phyloP scores from a whole-genome alignment of 306 rosid species.

The Begonia fuchsioides region DNA sequence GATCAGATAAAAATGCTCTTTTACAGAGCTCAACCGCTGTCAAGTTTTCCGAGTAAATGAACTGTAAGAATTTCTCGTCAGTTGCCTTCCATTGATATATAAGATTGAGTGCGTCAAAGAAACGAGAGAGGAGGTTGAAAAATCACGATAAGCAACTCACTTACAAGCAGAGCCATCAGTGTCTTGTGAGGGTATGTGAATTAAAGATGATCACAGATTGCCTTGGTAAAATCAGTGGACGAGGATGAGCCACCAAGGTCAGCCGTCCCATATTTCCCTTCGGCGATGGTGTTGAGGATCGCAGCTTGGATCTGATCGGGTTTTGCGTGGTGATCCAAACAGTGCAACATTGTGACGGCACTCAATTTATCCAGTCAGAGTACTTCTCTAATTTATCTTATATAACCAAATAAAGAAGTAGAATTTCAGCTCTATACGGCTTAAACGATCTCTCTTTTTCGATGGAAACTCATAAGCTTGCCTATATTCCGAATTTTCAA shows the following conservation, averaged over 20 bases:
- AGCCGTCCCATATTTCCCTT: conserved; percentile 85
- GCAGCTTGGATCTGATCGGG: conserved; percentile 74
- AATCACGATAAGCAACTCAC: neutral
- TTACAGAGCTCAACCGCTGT: too few relatives aligned
- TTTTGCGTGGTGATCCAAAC: conserved; percentile 62
- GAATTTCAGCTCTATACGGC: too few relatives aligned
- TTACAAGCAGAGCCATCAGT: neutral
- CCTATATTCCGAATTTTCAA: too few relatives aligned
- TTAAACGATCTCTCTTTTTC: too few relatives aligned
- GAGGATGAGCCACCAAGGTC: conserved; percentile 86
- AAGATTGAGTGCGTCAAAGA: neutral
- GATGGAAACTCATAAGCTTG: too few relatives aligned
- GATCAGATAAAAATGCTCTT: too few relatives aligned
- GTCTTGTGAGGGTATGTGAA: neutral
- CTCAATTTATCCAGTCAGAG: conserved; percentile 24
- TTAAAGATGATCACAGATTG: conserved; percentile 77
- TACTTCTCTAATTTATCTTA: too few relatives aligned
- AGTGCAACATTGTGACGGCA: conserved; percentile 74
- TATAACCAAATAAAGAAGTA: too few relatives aligned
- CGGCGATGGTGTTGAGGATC: conserved; percentile 66
- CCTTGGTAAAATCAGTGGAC: conserved; percentile 58
- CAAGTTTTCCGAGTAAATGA: too few relatives aligned
- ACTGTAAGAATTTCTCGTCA: too few relatives aligned
- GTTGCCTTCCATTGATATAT: too few relatives aligned
- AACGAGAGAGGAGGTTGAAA: neutral